Evolutionary conservation across 2,329 filamentous ascomycete species (phyloP).

Genomic region (Shiraia bambusicola): DNA sequence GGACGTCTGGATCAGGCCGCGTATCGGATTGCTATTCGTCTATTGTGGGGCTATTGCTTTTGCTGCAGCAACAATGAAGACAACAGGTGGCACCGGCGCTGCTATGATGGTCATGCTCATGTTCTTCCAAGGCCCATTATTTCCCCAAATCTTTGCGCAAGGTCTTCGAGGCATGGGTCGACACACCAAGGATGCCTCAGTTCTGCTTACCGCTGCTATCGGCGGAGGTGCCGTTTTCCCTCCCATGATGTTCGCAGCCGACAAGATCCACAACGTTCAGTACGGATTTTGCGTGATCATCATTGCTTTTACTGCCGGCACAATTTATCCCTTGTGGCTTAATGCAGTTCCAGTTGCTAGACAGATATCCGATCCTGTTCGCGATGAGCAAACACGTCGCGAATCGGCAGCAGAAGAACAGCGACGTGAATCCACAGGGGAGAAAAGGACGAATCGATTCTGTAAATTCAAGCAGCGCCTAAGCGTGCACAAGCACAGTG

Average conservation of each 20-base stretch:
- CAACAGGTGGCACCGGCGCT: slow-evolving; percentile 44
- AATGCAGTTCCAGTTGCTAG: slow-evolving; percentile 52
- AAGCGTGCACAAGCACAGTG: slow-evolving; percentile 20
- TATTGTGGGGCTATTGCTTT: slow-evolving; percentile 57
- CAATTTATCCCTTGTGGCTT: slow-evolving; percentile 57
- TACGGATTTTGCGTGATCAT: slow-evolving; percentile 58
- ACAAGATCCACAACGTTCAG: slow-evolving; percentile 41
- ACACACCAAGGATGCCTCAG: slow-evolving; percentile 59
- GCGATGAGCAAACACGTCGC: slow-evolving; percentile 33
- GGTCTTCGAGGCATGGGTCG: slow-evolving; percentile 59
- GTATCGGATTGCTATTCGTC: slow-evolving; percentile 57
- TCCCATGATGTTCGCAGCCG: slow-evolving; percentile 55
- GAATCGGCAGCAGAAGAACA: slow-evolving; percentile 28
- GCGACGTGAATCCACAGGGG: slow-evolving; percentile 18
- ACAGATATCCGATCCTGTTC: slow-evolving; percentile 54
- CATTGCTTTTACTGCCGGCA: slow-evolving; percentile 54
- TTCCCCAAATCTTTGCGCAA: slow-evolving; percentile 61
- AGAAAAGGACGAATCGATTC: slow-evolving; percentile 22
- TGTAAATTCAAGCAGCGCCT: slow-evolving; percentile 26
- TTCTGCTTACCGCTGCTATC: slow-evolving; percentile 56
- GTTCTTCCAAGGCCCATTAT: slow-evolving; percentile 63
- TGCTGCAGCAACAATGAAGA: slow-evolving; percentile 53
- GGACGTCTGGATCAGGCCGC: slow-evolving; percentile 58
- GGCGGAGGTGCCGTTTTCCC: slow-evolving; percentile 58
- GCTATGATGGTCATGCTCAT: slow-evolving; percentile 55